Evolutionary conservation across 2,329 filamentous ascomycete species (phyloP).

Genomic region (Penicillium sp.): DNA sequence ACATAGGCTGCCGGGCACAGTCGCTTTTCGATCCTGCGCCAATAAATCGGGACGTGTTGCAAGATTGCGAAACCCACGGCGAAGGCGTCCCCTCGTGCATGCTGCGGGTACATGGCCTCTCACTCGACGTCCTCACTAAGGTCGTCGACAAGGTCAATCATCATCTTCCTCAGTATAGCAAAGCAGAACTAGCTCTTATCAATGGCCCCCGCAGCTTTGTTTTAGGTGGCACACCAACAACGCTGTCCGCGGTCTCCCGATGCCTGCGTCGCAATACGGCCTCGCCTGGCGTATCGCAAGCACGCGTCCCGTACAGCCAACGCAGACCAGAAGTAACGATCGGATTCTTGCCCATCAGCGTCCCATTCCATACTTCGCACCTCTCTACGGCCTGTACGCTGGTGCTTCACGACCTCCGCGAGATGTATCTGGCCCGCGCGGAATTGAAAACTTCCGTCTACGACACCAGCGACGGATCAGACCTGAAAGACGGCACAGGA

Average conservation of each 20-base stretch:
- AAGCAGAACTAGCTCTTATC: background rate
- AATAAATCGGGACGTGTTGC: background rate
- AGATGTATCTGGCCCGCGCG: background rate
- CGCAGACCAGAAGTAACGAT: constrained; percentile 22
- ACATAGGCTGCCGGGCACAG: background rate
- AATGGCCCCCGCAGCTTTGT: background rate
- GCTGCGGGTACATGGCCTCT: background rate
- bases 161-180: background rate
- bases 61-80: background rate
- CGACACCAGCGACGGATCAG: background rate
- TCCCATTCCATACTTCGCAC: constrained; percentile 35
- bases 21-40: background rate
- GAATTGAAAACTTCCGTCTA: constrained; percentile 17
- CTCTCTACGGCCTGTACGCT: constrained; percentile 20
- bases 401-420: constrained; percentile 13
- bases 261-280: background rate
- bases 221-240: background rate
- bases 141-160: background rate
- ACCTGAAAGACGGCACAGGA: background rate
- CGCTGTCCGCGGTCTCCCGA: background rate
- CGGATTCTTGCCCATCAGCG: constrained; percentile 35
- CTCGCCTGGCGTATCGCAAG: background rate
- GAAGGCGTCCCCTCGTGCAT: background rate
- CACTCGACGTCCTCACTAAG: background rate
- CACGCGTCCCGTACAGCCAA: constrained; percentile 22